Percentiles rank a stretch among this genome's conserved stretches.
Conservation (phyloP, 768 basidiomycete genomes). For the Sarcodon sp. region DNA sequence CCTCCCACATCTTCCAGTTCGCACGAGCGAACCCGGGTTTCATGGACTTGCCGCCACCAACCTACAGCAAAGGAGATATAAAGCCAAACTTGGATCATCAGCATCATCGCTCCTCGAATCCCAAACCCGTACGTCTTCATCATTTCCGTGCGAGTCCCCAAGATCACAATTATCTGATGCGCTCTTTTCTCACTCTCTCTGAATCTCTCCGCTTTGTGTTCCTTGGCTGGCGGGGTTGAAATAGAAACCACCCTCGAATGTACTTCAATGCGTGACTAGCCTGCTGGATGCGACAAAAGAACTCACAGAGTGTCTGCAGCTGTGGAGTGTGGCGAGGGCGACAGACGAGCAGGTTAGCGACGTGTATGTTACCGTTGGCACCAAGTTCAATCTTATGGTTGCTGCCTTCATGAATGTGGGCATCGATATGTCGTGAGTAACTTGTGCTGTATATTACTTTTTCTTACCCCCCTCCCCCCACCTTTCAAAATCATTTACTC, state of each 20-base stretch:
- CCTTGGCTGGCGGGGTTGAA: too few relatives aligned
- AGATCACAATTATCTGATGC: too few relatives aligned
- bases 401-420: conserved; percentile 60
- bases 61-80: too few relatives aligned
- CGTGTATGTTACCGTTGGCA: conserved; percentile 80
- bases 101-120: too few relatives aligned
- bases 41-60: too few relatives aligned
- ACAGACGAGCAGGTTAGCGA: conserved; percentile 71
- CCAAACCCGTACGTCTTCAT: too few relatives aligned
- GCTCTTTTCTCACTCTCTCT: too few relatives aligned
- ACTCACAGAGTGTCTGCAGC: conserved; percentile 58
- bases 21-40: too few relatives aligned
- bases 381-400: conserved; percentile 76
- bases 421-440: conserved; percentile 65
- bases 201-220: too few relatives aligned
- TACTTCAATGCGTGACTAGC: conserved; percentile 29
- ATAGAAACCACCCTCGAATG: neutral
- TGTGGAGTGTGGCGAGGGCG: conserved; percentile 52
- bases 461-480: neutral
- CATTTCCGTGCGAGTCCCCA: too few relatives aligned
- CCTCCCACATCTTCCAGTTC: too few relatives aligned
- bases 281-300: conserved; percentile 76
- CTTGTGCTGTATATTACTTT: neutral
- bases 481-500: neutral
- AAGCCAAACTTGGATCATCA: too few relatives aligned